phyloP scores from a whole-genome alignment of 306 rosid genomes.

The Dalbergia cultrata region DNA sequence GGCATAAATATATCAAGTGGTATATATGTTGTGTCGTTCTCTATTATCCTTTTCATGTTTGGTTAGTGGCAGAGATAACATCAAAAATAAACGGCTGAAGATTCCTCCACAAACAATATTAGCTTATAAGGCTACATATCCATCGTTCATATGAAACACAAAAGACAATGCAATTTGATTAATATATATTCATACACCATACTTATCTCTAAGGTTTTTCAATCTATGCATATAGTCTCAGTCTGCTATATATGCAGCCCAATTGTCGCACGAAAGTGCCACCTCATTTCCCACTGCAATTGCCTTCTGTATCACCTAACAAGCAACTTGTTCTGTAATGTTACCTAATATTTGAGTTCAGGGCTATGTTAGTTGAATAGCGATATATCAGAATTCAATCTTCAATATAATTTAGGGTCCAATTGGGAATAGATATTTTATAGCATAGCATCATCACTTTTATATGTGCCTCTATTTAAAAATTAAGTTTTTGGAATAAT shows the following conservation, averaged over 20 bases:
- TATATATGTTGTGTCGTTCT: not conserved
- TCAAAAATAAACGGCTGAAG: not conserved
- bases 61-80: conserved; percentile 37
- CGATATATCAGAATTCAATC: no score
- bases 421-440: no score
- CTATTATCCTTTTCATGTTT: not conserved
- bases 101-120: conserved; percentile 32
- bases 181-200: not conserved
- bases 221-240: not conserved
- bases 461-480: no score
- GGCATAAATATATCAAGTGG: not conserved
- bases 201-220: conserved; percentile 14
- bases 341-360: not conserved
- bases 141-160: conserved; percentile 34
- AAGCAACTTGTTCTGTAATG: not conserved
- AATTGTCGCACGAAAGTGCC: conserved; percentile 28
- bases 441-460: no score
- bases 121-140: conserved; percentile 29
- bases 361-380: no score
- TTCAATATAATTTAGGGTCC: no score
- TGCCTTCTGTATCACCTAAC: not conserved
- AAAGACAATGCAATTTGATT: not conserved
- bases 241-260: not conserved
- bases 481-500: no score
- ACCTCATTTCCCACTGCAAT: conserved; percentile 25